A percentile compares a stretch with the other conserved stretches of the same genome.
Conservation (phyloP, 2,329 filamentous ascomycete species). For the Penicillium sp. region DNA sequence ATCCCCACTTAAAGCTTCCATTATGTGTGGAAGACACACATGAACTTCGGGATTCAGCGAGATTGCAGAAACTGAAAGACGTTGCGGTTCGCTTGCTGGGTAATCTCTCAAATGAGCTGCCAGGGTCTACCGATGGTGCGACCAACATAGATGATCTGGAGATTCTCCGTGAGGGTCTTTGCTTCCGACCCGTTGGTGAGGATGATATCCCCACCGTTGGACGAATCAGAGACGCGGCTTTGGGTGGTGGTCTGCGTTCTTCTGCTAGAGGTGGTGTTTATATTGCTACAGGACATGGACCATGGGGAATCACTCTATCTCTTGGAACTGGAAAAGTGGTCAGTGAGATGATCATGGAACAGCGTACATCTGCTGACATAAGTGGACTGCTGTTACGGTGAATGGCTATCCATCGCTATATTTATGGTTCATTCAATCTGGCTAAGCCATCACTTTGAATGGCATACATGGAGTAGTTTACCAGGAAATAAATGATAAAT, state of each 20-base stretch:
- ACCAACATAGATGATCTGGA: slow-evolving; percentile 56
- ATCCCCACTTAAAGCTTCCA: slow-evolving; percentile 65
- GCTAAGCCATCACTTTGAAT: no score
- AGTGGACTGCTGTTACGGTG: slow-evolving; percentile 39
- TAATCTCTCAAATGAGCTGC: slow-evolving; percentile 14
- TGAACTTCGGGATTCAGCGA: slow-evolving; percentile 42
- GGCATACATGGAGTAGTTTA: background rate
- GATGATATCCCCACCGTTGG: slow-evolving; percentile 65
- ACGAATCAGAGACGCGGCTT: slow-evolving; percentile 55
- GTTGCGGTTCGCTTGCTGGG: slow-evolving; percentile 38
- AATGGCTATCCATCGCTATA: background rate
- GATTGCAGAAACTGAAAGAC: slow-evolving; percentile 35
- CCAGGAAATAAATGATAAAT: background rate
- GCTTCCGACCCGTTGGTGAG: slow-evolving; percentile 70
- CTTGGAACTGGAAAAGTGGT: slow-evolving; percentile 71
- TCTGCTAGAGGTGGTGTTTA: slow-evolving; percentile 60
- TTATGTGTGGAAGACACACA: slow-evolving; percentile 45
- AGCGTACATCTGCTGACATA: slow-evolving; percentile 60
- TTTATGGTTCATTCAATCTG: no score
- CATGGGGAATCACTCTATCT: slow-evolving; percentile 68
- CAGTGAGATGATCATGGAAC: slow-evolving; percentile 67
- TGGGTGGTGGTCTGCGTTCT: slow-evolving; percentile 55
- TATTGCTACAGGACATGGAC: slow-evolving; percentile 70
- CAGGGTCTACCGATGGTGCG: slow-evolving; percentile 20
- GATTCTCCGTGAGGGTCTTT: slow-evolving; percentile 65